These are phyloP conservation scores for Phytophthora hibernalis DNA, from an alignment of 352 stramenopile genomes.

Conservation along the genomic window DNA sequence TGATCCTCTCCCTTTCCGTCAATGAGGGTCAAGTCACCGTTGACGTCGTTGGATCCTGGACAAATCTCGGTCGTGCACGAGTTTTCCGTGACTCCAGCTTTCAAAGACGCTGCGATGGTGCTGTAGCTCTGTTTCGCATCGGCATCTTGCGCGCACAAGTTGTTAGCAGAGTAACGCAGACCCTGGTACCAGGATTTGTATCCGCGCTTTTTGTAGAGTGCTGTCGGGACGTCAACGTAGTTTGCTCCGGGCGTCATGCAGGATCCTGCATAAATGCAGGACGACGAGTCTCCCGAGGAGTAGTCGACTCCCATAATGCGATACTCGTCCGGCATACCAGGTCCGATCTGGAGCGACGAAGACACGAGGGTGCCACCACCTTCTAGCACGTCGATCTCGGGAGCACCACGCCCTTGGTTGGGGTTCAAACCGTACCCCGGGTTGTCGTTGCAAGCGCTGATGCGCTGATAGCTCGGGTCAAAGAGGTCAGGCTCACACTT, in stretches of 20 bases:
- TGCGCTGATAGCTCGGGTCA: slow-evolving; percentile 49
- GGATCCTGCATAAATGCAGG: slow-evolving; percentile 47
- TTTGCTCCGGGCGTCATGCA: slow-evolving; percentile 63
- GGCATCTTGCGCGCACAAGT: slow-evolving; percentile 36
- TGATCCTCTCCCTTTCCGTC: slow-evolving; percentile 19
- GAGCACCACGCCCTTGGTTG: slow-evolving; percentile 83
- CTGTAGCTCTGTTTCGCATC: slow-evolving; percentile 25
- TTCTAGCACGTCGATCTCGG: slow-evolving; percentile 97
- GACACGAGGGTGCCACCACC: slow-evolving; percentile 78
- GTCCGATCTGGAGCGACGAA: slow-evolving; percentile 89
- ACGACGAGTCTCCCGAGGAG: slow-evolving; percentile 27
- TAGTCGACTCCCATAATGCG: slow-evolving; percentile 50
- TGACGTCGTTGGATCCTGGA: slow-evolving; percentile 42
- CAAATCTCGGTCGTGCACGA: slow-evolving; percentile 31
- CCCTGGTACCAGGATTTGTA: slow-evolving; percentile 72
- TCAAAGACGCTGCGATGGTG: slow-evolving; percentile 23
- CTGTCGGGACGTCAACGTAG: slow-evolving; percentile 34
- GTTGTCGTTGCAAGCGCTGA: slow-evolving; percentile 84
- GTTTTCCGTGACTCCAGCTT: slow-evolving; percentile 40
- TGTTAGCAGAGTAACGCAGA: slow-evolving; percentile 59
- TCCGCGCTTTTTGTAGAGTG: slow-evolving; percentile 46
- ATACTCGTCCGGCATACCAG: slow-evolving; percentile 68
- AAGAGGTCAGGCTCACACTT: slow-evolving; percentile 74
- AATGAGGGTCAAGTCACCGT: slow-evolving; percentile 39
- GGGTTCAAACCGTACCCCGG: slow-evolving; percentile 92